Conservation (phyloP, 208 protist species). For the Leishmania tropica region DNA sequence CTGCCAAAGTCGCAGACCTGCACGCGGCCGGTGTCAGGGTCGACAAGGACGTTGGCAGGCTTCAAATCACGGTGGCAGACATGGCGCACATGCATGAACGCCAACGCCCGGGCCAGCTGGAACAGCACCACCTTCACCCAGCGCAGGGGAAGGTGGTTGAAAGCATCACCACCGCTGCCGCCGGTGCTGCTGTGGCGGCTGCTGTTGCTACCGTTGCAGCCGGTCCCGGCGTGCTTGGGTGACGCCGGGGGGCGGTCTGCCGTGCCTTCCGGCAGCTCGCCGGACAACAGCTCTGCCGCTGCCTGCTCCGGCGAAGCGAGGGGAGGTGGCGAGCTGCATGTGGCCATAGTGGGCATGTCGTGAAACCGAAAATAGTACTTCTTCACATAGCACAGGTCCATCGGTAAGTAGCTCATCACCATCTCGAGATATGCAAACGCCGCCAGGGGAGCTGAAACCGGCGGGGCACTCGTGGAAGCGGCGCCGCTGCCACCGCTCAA, state of each 20-base stretch:
- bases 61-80: conserved; percentile 93
- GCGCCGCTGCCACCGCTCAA: neutral
- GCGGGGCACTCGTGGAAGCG: neutral
- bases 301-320: neutral
- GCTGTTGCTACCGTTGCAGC: neutral
- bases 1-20: conserved; percentile 94
- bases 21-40: conserved; percentile 58
- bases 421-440: conserved; percentile 98
- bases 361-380: conserved; percentile 76
- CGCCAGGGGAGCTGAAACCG: conserved; percentile 1
- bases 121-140: conserved; percentile 93
- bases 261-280: neutral
- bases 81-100: conserved; percentile 81
- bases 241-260: neutral
- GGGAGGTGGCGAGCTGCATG: neutral
- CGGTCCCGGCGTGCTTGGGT: neutral
- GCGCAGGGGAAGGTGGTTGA: conserved; percentile 27
- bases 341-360: conserved; percentile 30
- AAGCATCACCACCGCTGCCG: neutral
- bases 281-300: neutral
- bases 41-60: conserved; percentile 88
- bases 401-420: conserved; percentile 98
- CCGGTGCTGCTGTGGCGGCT: conserved; percentile 3
- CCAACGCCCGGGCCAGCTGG: conserved; percentile 97
- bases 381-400: conserved; percentile 95